Percentiles rank a stretch among this genome's conserved stretches.
Evolutionary conservation across 108 stramenopile species (phyloP).

Genomic region (Stephanodiscus minutulus): DNA sequence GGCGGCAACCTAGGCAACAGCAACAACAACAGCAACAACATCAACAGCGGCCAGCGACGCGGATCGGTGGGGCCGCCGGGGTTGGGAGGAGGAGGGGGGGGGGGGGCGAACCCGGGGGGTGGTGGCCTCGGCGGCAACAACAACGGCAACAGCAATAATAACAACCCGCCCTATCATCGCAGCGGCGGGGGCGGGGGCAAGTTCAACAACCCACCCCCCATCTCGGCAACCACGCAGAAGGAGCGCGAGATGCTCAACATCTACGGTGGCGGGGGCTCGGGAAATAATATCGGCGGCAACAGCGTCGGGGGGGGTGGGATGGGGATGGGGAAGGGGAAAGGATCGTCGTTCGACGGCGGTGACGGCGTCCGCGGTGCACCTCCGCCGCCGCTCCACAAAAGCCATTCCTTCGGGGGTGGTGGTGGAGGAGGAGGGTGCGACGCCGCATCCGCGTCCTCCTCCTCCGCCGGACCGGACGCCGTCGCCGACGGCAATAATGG

Average conservation of each 20-base stretch:
- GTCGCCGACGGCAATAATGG: neutral
- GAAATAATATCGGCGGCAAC: neutral
- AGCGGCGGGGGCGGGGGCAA: neutral
- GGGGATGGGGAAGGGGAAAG: neutral
- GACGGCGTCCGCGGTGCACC: too few species aligned
- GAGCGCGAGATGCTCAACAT: constrained; percentile 45
- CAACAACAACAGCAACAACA: neutral
- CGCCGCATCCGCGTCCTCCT: neutral
- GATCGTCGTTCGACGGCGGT: too few species aligned
- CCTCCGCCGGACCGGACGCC: neutral
- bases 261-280: constrained; percentile 32
- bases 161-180: constrained; percentile 3
- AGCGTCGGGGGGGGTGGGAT: constrained; percentile 1
- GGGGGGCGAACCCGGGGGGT: neutral
- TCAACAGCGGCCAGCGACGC: neutral
- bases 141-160: constrained; percentile 11
- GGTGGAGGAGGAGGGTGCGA: too few species aligned
- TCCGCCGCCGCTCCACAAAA: too few species aligned
- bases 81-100: neutral
- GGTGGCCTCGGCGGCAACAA: constrained; percentile 1
- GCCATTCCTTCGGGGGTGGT: too few species aligned
- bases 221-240: constrained; percentile 5
- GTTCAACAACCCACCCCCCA: neutral
- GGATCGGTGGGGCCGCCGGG: neutral
- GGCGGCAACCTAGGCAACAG: too few species aligned